A percentile compares a stretch with the other conserved stretches of the same genome.
Evolutionary conservation across 148 eudicot species (phyloP).

Genomic region (Rhododendron henanense): DNA sequence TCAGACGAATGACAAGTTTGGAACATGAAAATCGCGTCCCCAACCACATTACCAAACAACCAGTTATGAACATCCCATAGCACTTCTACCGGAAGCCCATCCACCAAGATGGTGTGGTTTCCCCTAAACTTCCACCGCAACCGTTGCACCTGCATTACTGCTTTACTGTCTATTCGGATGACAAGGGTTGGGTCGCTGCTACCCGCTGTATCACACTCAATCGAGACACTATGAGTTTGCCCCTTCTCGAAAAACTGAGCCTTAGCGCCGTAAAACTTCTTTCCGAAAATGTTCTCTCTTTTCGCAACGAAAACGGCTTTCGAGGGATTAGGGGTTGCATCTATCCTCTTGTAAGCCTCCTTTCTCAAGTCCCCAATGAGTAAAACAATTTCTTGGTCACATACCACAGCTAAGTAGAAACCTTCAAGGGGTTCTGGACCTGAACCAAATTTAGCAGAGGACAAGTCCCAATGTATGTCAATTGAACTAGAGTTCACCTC

Average conservation of each 20-base stretch:
- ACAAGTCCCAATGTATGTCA: slow-evolving; percentile 1
- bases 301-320: slow-evolving; percentile 22
- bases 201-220: slow-evolving; percentile 32
- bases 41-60: slow-evolving; percentile 29
- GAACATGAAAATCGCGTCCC: slow-evolving; percentile 44
- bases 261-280: slow-evolving; percentile 25
- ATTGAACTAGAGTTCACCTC: slow-evolving; percentile 5
- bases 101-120: slow-evolving; percentile 36
- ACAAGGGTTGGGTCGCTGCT: slow-evolving; percentile 29
- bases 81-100: slow-evolving; percentile 47
- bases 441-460: slow-evolving; percentile 25
- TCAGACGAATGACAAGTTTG: slow-evolving; percentile 39
- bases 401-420: slow-evolving; percentile 24
- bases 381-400: slow-evolving; percentile 21
- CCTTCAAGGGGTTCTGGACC: slow-evolving; percentile 31
- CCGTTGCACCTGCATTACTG: slow-evolving; percentile 41
- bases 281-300: slow-evolving; percentile 34
- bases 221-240: slow-evolving; percentile 30
- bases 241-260: slow-evolving; percentile 41
- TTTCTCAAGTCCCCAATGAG: slow-evolving; percentile 28
- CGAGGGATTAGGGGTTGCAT: not conserved
- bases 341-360: slow-evolving; percentile 23
- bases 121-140: slow-evolving; percentile 50
- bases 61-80: slow-evolving; percentile 53
- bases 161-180: slow-evolving; percentile 34